Evolutionary conservation across 108 stramenopile species (phyloP).

Genomic region (Stephanodiscus minutulus): DNA sequence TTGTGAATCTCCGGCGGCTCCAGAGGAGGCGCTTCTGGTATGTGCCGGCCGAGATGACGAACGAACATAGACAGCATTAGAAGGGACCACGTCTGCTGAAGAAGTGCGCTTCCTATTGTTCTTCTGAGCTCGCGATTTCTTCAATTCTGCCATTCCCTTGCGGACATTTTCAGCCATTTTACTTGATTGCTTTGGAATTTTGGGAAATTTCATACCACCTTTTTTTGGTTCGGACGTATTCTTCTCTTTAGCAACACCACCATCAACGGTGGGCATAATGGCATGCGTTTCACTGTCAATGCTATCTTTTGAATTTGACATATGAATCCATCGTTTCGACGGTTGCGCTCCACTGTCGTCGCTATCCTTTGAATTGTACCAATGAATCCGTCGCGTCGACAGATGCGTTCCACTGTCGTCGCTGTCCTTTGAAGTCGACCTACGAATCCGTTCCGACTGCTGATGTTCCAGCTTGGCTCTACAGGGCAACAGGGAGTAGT

Average conservation of each 20-base stretch:
- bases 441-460: not conserved
- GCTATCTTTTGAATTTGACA: constrained; percentile 1
- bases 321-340: not conserved
- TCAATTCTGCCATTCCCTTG: constrained; percentile 21
- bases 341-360: not conserved
- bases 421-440: not conserved
- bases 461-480: constrained; percentile 23
- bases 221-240: not conserved
- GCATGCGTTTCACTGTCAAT: not conserved
- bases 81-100: constrained; percentile 29
- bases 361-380: not conserved
- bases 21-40: constrained; percentile 12
- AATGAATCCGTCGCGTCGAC: constrained; percentile 3
- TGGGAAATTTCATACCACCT: not conserved
- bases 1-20: not conserved
- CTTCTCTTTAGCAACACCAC: not conserved
- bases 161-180: constrained; percentile 23
- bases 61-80: constrained; percentile 40
- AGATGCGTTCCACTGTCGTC: not conserved
- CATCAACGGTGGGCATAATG: not conserved
- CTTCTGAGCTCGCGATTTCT: constrained; percentile 7
- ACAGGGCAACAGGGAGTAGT: constrained; percentile 33
- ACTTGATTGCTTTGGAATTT: constrained; percentile 11
- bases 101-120: constrained; percentile 24
- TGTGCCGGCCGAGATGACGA: constrained; percentile 26